A percentile compares a stretch with the other conserved stretches of the same genome.
phyloP scores from a whole-genome alignment of 108 stramenopile genomes.

The Skeletonema marinoi region DNA sequence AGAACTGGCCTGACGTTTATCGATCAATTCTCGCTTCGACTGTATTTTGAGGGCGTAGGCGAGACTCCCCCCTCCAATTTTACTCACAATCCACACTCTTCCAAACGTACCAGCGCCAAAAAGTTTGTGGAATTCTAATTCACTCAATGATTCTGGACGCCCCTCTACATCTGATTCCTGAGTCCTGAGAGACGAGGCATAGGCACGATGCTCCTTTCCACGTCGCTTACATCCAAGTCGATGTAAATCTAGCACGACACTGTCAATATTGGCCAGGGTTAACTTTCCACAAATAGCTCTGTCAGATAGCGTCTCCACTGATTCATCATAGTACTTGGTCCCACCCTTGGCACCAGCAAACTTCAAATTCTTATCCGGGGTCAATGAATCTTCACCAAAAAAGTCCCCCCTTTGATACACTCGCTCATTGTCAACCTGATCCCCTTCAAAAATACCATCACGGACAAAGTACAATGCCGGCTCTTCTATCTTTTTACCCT shows the following conservation, averaged over 20 bases:
- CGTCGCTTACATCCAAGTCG: slow-evolving; percentile 47
- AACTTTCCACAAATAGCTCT: slow-evolving; percentile 41
- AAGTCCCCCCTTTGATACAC: slow-evolving; percentile 61
- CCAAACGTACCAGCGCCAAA: slow-evolving; percentile 89
- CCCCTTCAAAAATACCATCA: slow-evolving; percentile 59
- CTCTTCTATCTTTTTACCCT: slow-evolving; percentile 63
- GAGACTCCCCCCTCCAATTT: slow-evolving; percentile 18
- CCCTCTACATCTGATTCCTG: slow-evolving; percentile 29
- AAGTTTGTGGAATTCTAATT: slow-evolving; percentile 58
- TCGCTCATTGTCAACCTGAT: slow-evolving; percentile 44
- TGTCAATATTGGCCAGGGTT: slow-evolving; percentile 44
- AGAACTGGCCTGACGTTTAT: slow-evolving; percentile 35
- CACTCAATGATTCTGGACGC: slow-evolving; percentile 71
- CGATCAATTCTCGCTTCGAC: slow-evolving; percentile 49
- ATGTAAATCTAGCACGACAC: slow-evolving; percentile 38
- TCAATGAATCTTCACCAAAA: slow-evolving; percentile 54
- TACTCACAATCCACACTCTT: slow-evolving; percentile 73
- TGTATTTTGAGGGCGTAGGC: slow-evolving; percentile 70
- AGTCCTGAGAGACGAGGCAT: slow-evolving; percentile 28
- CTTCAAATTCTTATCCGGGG: slow-evolving; percentile 70
- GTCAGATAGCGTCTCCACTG: slow-evolving; percentile 43
- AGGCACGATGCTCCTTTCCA: slow-evolving; percentile 9
- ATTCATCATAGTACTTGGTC: slow-evolving; percentile 28
- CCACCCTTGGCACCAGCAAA: slow-evolving; percentile 50
- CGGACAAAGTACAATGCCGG: slow-evolving; percentile 65